These are phyloP conservation scores for Podila epicladia DNA, from an alignment of 192 early-diverging fungal species.

Conservation along the genomic window DNA sequence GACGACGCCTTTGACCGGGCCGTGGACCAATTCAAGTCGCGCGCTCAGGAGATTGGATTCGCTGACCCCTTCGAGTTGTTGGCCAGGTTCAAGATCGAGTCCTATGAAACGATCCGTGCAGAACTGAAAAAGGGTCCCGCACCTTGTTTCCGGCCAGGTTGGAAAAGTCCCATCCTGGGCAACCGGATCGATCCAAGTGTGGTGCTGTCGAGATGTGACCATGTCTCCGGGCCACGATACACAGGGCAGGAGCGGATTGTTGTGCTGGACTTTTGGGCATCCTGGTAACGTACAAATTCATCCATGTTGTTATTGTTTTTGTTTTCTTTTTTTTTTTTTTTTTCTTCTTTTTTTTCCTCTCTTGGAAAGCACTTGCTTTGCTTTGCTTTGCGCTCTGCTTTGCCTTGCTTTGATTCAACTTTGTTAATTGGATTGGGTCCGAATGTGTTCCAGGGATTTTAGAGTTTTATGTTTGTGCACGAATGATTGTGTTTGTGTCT, in stretches of 20 bases:
- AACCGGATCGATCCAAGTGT: constrained; percentile 17
- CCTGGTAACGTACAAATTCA: constrained; percentile 13
- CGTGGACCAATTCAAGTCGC: constrained; percentile 50
- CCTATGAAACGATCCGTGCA: constrained; percentile 39
- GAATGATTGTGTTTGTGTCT: too few species aligned
- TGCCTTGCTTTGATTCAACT: too few species aligned
- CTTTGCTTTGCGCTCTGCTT: too few species aligned
- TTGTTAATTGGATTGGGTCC: too few species aligned
- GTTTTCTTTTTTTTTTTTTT: neutral
- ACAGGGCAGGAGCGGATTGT: constrained; percentile 35
- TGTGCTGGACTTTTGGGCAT: constrained; percentile 48
- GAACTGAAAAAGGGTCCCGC: constrained; percentile 39
- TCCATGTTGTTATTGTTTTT: neutral
- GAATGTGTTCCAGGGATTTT: too few species aligned
- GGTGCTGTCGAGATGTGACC: constrained; percentile 21
- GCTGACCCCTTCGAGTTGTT: constrained; percentile 45
- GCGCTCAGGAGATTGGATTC: constrained; percentile 46
- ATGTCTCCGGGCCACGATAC: constrained; percentile 25
- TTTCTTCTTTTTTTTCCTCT: neutral
- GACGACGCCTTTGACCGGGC: constrained; percentile 50
- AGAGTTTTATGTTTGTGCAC: too few species aligned
- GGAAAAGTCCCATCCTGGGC: constrained; percentile 40
- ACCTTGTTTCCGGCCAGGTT: constrained; percentile 35
- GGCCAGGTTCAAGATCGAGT: constrained; percentile 40
- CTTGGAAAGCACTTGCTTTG: neutral